A percentile compares a stretch with the other conserved stretches of the same genome.
Conservation (phyloP, 1,284 basidiomycete species). For the Naganishia sp. region DNA sequence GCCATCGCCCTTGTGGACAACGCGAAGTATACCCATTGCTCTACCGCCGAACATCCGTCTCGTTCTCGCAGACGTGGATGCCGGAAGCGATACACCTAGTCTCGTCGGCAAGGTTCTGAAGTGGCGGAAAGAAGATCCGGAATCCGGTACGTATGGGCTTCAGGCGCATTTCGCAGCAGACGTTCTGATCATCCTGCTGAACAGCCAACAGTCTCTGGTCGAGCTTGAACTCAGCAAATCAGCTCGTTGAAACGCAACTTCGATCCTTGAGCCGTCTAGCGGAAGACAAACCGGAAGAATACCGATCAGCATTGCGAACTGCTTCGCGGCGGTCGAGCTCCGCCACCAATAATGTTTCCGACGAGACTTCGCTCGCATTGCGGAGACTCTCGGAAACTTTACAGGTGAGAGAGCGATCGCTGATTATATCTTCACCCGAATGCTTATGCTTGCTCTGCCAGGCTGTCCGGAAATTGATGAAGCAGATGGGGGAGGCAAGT, state of each 20-base stretch:
- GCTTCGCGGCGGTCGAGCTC: neutral
- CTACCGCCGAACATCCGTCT: slow-evolving; percentile 78
- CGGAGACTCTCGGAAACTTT: slow-evolving; percentile 1
- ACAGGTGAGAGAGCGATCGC: slow-evolving; percentile 20
- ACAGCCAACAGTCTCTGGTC: slow-evolving; percentile 25
- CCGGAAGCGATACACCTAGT: slow-evolving; percentile 88
- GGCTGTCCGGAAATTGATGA: slow-evolving; percentile 79
- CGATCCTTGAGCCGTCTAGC: slow-evolving; percentile 40
- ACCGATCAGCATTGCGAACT: slow-evolving; percentile 37
- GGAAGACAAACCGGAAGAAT: slow-evolving; percentile 44
- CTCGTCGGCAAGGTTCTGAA: slow-evolving; percentile 83
- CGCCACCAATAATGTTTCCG: neutral
- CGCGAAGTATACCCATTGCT: slow-evolving; percentile 66
- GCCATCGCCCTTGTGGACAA: slow-evolving; percentile 62
- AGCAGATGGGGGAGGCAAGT: slow-evolving; percentile 76
- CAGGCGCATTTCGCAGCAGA: neutral
- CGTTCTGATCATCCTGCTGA: neutral
- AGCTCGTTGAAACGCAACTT: slow-evolving; percentile 42
- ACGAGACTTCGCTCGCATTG: neutral
- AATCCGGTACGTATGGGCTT: slow-evolving; percentile 58
- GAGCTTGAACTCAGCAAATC: slow-evolving; percentile 40
- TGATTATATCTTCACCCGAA: too few relatives aligned
- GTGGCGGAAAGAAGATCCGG: slow-evolving; percentile 71
- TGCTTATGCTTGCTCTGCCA: slow-evolving; percentile 43
- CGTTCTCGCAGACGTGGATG: slow-evolving; percentile 88